Evolutionary conservation across 345 rosid species (phyloP).

Genomic region (Leavenworthia alabamica): DNA sequence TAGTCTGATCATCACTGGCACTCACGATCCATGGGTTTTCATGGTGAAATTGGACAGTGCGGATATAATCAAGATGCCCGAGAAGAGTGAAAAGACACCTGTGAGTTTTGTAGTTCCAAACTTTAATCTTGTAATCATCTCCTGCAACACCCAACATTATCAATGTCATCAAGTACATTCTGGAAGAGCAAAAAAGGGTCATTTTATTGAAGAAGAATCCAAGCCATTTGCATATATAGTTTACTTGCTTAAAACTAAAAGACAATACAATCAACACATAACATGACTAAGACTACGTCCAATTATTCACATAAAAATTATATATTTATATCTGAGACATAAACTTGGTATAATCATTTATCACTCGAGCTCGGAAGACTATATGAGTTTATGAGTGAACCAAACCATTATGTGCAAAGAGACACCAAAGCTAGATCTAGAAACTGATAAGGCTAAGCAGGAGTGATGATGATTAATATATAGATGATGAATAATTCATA

Average conservation of each 20-base stretch:
- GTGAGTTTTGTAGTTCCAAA: conserved; percentile 91
- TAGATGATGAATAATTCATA: not conserved
- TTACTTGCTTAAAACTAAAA: not conserved
- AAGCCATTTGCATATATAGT: not conserved
- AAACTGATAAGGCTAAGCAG: not conserved
- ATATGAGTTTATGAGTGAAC: not conserved
- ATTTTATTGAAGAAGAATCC: conserved; percentile 4
- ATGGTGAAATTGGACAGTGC: conserved; percentile 95
- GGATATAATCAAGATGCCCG: conserved; percentile 95
- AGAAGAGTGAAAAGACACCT: conserved; percentile 90
- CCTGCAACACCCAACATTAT: conserved; percentile 42
- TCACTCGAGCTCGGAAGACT: not conserved
- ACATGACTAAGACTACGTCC: not conserved
- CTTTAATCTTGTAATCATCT: conserved; percentile 95
- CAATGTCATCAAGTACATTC: not conserved
- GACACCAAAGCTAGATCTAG: not conserved
- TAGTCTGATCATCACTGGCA: conserved; percentile 98
- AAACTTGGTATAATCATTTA: not conserved
- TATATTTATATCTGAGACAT: not conserved
- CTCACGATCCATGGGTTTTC: conserved; percentile 98
- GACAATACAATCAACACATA: not conserved
- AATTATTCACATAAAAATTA: not conserved
- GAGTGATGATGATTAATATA: not conserved
- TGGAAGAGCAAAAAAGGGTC: not conserved
- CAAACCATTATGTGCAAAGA: not conserved